Conservation (phyloP, 768 basidiomycete species). For the Galerina sulciceps region DNA sequence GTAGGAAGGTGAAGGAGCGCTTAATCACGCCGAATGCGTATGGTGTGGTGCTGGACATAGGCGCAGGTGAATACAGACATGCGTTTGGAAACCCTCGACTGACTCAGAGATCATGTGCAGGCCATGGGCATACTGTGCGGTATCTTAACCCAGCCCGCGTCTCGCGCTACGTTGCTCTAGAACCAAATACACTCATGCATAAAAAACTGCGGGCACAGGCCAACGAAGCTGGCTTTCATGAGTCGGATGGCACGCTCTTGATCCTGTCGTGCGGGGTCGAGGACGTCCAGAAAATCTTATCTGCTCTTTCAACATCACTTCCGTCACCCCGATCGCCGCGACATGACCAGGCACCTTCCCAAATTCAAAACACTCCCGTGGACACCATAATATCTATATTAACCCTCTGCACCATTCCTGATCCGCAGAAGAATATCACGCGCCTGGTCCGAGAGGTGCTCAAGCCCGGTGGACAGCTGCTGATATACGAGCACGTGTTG, state of each 20-base stretch:
- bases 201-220: constrained; percentile 53
- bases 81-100: background rate
- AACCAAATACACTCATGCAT: constrained; percentile 74
- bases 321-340: constrained; percentile 1
- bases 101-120: constrained; percentile 31
- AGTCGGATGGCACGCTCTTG: constrained; percentile 54
- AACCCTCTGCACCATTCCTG: constrained; percentile 67
- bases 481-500: constrained; percentile 75
- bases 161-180: constrained; percentile 70
- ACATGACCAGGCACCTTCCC: background rate
- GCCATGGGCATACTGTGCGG: constrained; percentile 62
- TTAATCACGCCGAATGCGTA: constrained; percentile 59
- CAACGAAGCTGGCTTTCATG: constrained; percentile 52
- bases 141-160: constrained; percentile 63
- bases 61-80: constrained; percentile 52
- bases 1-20: constrained; percentile 40
- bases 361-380: constrained; percentile 27
- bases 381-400: constrained; percentile 71
- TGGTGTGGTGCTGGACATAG: constrained; percentile 70
- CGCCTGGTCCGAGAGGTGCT: constrained; percentile 55
- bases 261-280: constrained; percentile 71
- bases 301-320: constrained; percentile 33
- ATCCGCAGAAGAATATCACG: constrained; percentile 51
- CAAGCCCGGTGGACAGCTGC: constrained; percentile 63
- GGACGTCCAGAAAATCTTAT: constrained; percentile 52